Evolutionary conservation across 2,329 filamentous ascomycete genomes (phyloP), one percentile per base, ranked within the genome.

Genomic region (Zopfia rhizophila): DNA sequence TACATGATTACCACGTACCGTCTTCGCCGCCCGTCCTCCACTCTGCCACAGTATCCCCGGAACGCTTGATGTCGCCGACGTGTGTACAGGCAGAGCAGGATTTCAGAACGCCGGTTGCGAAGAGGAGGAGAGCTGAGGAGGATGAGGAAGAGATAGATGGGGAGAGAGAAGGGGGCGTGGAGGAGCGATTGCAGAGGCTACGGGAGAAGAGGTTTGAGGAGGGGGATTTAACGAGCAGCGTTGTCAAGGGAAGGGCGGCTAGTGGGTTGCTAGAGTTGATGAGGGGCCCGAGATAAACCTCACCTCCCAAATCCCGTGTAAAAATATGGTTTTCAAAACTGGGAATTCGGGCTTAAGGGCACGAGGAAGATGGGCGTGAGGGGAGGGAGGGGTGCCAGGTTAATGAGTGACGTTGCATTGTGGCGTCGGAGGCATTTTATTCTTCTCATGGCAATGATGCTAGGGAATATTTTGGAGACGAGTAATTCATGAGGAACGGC

Each of bases 261-360:
- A 79, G 77, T 58, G 82, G 79, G 6, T 60, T 86, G 55, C 57
- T 84, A 50, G 78, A 77, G 49, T 65, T 84, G 41, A 70, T 66
- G 68, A 58, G 54, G 23, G 61, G 56, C 21, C 45, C 46, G 38
- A 55, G 60, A 46, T 63, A 61, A n/a, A n/a, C n/a, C n/a, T n/a
- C n/a, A n/a, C n/a, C n/a, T n/a, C n/a, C n/a, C n/a, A n/a, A n/a
- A n/a, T n/a, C n/a, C n/a, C n/a, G n/a, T n/a, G n/a, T n/a, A n/a
- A n/a, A n/a, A n/a, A n/a, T n/a, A n/a, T n/a, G n/a, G n/a, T n/a
- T n/a, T n/a, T n/a, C n/a, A n/a, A n/a, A n/a, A n/a, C n/a, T n/a
- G n/a, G n/a, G n/a, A n/a, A n/a, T n/a, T n/a, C n/a, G n/a, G n/a
- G n/a, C n/a, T n/a, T n/a, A n/a, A n/a, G n/a, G n/a, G n/a, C n/a